Evolutionary conservation across 1,284 basidiomycete species (phyloP).

Genomic region (Ceratobasidium sp.): DNA sequence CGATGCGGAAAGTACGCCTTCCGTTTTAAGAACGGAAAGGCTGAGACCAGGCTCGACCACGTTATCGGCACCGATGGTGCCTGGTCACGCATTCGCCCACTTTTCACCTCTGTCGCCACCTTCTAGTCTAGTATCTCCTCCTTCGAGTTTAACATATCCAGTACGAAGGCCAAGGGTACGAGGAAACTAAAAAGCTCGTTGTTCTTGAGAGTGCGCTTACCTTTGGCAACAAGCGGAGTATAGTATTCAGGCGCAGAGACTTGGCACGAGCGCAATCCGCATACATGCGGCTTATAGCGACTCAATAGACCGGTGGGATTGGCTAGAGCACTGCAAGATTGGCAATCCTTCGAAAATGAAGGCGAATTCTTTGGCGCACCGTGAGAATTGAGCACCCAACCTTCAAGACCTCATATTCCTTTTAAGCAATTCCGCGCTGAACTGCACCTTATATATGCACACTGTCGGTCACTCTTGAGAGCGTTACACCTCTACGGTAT

Average conservation of each 20-base stretch:
- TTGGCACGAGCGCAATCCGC: constrained; percentile 52
- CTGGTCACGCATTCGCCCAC: constrained; percentile 57
- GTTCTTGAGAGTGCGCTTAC: constrained; percentile 52
- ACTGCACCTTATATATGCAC: constrained; percentile 49
- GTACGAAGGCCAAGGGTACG: constrained; percentile 47
- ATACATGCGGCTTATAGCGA: constrained; percentile 52
- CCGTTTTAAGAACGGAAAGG: constrained; percentile 46
- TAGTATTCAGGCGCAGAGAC: constrained; percentile 54
- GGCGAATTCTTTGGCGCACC: constrained; percentile 47
- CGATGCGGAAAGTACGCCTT: constrained; percentile 43
- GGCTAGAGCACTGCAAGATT: constrained; percentile 45
- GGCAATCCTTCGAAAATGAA: constrained; percentile 1
- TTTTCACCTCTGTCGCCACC: constrained; percentile 53
- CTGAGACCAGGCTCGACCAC: constrained; percentile 49
- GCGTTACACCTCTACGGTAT: constrained; percentile 56
- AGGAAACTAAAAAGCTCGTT: constrained; percentile 50
- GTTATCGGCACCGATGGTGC: constrained; percentile 62
- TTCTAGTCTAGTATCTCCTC: constrained; percentile 55
- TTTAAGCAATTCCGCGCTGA: constrained; percentile 48
- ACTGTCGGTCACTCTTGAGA: constrained; percentile 49
- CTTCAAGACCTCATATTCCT: constrained; percentile 49
- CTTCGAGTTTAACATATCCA: constrained; percentile 51
- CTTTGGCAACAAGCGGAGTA: constrained; percentile 50
- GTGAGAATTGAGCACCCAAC: constrained; percentile 49
- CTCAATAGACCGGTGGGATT: constrained; percentile 47